These are phyloP conservation scores for Annulohypoxylon moriforme DNA, from an alignment of 495 filamentous ascomycete genomes.

Conservation along the genomic window DNA sequence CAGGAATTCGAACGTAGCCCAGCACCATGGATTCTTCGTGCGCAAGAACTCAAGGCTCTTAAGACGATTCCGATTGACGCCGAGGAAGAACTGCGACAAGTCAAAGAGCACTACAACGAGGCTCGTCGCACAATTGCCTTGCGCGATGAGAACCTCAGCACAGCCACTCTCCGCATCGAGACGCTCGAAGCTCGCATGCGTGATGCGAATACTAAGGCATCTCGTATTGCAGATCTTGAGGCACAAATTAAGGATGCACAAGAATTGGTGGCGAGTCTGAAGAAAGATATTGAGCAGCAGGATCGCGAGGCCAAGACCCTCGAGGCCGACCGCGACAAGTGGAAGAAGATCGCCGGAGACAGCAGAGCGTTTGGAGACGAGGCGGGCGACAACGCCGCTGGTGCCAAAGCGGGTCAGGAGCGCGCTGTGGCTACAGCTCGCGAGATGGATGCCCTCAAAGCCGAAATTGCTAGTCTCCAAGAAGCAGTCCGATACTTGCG, in stretches of 20 bases:
- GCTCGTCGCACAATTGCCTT: conserved; percentile 71
- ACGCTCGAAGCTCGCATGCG: conserved; percentile 84
- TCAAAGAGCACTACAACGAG: conserved; percentile 79
- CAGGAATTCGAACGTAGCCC: conserved; percentile 81
- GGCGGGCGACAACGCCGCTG: conserved; percentile 50
- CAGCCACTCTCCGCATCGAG: conserved; percentile 88
- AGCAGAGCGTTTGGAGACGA: conserved; percentile 66
- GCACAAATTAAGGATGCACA: conserved; percentile 66
- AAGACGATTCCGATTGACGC: conserved; percentile 82
- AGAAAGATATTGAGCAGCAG: conserved; percentile 71
- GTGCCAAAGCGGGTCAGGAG: conserved; percentile 65
- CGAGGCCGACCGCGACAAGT: conserved; percentile 76
- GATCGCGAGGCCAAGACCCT: conserved; percentile 68
- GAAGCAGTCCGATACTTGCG: conserved; percentile 81
- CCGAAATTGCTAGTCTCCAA: conserved; percentile 76
- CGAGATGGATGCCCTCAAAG: conserved; percentile 78
- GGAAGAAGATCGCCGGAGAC: conserved; percentile 78
- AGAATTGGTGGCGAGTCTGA: conserved; percentile 65
- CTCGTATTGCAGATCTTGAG: conserved; percentile 73
- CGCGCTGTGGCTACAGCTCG: conserved; percentile 73
- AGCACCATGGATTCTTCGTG: conserved; percentile 85
- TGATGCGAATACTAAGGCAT: conserved; percentile 77
- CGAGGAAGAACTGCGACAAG: conserved; percentile 78
- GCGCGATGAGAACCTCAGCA: conserved; percentile 74
- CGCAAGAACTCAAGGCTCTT: conserved; percentile 78